Evolutionary conservation across 2,329 filamentous ascomycete species (phyloP).

Genomic region (Pseudocercospora vitis): DNA sequence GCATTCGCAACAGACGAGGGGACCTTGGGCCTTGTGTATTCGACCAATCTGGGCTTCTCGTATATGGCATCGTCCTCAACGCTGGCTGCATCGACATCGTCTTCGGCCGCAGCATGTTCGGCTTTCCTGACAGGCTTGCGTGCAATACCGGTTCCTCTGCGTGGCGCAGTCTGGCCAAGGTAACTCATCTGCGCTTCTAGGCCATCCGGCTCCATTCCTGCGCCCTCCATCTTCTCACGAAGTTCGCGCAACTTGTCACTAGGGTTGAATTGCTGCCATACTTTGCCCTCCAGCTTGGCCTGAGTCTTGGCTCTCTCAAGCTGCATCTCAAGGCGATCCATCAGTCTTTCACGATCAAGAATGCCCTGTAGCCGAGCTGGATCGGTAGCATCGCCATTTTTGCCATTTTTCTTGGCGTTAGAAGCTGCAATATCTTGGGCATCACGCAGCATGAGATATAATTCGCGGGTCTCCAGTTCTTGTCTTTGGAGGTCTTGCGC

Average conservation of each 20-base stretch:
- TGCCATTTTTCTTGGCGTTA: slow-evolving; percentile 64
- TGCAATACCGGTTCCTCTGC: slow-evolving; percentile 43
- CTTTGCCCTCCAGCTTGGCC: slow-evolving; percentile 91
- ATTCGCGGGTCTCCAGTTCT: slow-evolving; percentile 90
- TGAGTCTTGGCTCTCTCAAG: slow-evolving; percentile 96
- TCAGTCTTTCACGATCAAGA: slow-evolving; percentile 84
- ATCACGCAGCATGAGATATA: slow-evolving; percentile 97
- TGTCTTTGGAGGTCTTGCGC: slow-evolving; percentile 91
- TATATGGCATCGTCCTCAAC: slow-evolving; percentile 65
- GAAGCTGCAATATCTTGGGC: slow-evolving; percentile 94
- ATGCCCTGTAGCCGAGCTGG: slow-evolving; percentile 84
- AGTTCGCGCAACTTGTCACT: slow-evolving; percentile 90
- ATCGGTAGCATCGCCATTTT: slow-evolving; percentile 61
- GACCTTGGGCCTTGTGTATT: slow-evolving; percentile 72
- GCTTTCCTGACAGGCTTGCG: slow-evolving; percentile 37
- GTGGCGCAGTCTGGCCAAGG: slow-evolving; percentile 52
- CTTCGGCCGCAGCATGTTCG: slow-evolving; percentile 30
- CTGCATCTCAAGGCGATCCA: slow-evolving; percentile 92
- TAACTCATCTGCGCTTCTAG: slow-evolving; percentile 62
- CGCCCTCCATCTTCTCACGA: slow-evolving; percentile 88
- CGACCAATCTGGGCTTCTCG: slow-evolving; percentile 76
- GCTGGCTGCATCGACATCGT: slow-evolving; percentile 40
- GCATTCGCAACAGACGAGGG: slow-evolving; percentile 57
- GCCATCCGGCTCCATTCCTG: slow-evolving; percentile 41
- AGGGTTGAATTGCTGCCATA: slow-evolving; percentile 80